Base-by-base conservation (phyloP, 2,329 filamentous ascomycete species). In the Cytospora piceicola region DNA sequence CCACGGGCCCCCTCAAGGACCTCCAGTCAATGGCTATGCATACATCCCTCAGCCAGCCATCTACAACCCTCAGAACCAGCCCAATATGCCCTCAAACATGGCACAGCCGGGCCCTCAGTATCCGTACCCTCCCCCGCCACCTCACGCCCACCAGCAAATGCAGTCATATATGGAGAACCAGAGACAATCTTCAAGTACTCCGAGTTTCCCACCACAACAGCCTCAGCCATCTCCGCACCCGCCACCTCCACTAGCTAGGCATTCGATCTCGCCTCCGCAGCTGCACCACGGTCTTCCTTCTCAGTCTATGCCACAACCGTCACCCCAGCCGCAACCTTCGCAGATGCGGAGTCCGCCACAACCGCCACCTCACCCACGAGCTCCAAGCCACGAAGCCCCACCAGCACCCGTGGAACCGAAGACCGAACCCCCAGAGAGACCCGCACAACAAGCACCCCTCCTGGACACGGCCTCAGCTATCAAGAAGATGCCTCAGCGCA, bases 31-130 rank as follows among this genome's bases (percentile, higher is more conserved):
- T 73, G 91, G 87, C 63, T 96, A 91, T 76, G 86, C 90, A 4
- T 97, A 93, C 75, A 92, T 96, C 82, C 88, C 91, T 3, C 93
- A 95, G 69, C 91, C 91, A 49, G 87, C 91, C 39, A 92, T 96
- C 71, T 97, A 96, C 78, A 92, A 93, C 72, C 88, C 87, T 12
- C 90, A 83, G 67, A 79, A 78, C 61, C 74, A 79, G 64, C 72
- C 80, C 39, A 77, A 76, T 52, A 79, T 81, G 72, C 80, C 76
- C 74, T 49, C 46, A 42, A 74, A 72, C 66, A 74, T 77, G 66
- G 72, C 77, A 32, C 81, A 77, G 72, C 67, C 70, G 11, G 77
- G 76, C n/a, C 73, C 76, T 15, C 79, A 77, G 58, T 80, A 76
- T 58, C 69, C 76, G 4, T 80, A 79, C 58, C 74, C 73, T 20